A percentile compares a stretch with the other conserved stretches of the same genome.
Conservation (phyloP, 768 basidiomycete genomes). For the Suillus bovinus region DNA sequence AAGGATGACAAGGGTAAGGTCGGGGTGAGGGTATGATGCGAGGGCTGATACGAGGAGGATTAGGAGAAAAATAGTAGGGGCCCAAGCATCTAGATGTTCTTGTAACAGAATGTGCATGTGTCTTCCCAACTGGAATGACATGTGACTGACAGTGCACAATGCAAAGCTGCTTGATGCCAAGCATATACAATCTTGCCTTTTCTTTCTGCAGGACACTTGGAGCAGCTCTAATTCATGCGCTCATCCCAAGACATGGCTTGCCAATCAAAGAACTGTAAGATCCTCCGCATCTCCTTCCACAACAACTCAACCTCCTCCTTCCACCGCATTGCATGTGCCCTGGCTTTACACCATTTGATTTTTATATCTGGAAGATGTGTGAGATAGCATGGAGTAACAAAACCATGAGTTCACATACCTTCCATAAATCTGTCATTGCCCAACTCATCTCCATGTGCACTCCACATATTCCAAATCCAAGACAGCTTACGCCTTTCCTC, state of each 20-base stretch:
- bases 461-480: conserved; percentile 8
- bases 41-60: too few relatives aligned
- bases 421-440: not conserved
- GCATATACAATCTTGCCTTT: not conserved
- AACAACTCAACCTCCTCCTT: conserved; percentile 14
- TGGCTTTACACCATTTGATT: conserved; percentile 12
- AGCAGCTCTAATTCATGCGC: not conserved
- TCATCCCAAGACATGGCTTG: conserved; percentile 6
- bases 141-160: not conserved
- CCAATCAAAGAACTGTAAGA: conserved; percentile 10
- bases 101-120: not conserved
- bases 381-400: not conserved
- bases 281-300: conserved; percentile 13
- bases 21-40: too few relatives aligned
- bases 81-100: too few relatives aligned
- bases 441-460: not conserved
- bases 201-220: not conserved
- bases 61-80: too few relatives aligned
- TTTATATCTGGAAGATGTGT: conserved; percentile 1
- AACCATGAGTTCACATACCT: not conserved
- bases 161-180: not conserved
- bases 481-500: conserved; percentile 4
- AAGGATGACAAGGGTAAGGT: too few relatives aligned
- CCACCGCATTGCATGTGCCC: conserved; percentile 13
- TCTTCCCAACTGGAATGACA: not conserved